Conservation (phyloP, 2,329 filamentous ascomycete species). For the Ceratocystis smalleyi region DNA sequence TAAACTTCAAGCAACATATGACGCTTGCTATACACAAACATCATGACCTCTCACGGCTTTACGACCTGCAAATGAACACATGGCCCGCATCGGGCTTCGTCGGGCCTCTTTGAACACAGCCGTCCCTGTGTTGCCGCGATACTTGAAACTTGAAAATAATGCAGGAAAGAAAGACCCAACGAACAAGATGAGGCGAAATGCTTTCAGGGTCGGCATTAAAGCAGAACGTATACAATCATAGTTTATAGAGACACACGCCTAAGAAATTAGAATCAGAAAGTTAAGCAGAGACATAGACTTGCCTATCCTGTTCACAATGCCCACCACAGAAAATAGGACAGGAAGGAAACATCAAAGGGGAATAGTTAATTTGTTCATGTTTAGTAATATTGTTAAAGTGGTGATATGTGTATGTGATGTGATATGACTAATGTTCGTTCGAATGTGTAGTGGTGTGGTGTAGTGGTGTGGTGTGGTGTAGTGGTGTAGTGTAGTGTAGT, state of each 20-base stretch:
- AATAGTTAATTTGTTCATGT: not conserved
- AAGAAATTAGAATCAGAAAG: not conserved
- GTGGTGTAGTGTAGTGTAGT: no score
- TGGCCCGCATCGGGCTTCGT: no score
- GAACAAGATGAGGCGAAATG: not conserved
- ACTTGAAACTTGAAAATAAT: not conserved
- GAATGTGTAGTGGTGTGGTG: no score
- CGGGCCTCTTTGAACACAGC: not conserved
- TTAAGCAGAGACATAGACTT: not conserved
- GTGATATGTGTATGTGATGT: conserved; percentile 1
- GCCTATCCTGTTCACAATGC: not conserved
- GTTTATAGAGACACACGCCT: not conserved
- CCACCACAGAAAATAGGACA: not conserved
- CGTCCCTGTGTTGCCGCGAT: not conserved
- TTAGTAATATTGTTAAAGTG: not conserved
- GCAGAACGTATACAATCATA: not conserved
- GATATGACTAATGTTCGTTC: not conserved
- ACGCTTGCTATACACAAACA: no score
- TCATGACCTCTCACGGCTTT: no score
- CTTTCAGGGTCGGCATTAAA: not conserved
- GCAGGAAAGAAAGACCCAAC: no score
- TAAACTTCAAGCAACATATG: no score
- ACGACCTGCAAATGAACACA: no score
- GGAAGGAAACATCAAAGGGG: not conserved
- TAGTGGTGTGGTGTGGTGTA: no score